Percentiles rank a stretch among this genome's conserved stretches.
Evolutionary conservation across 257 asterid species (phyloP).

Genomic region (Rubia yunnanensis): DNA sequence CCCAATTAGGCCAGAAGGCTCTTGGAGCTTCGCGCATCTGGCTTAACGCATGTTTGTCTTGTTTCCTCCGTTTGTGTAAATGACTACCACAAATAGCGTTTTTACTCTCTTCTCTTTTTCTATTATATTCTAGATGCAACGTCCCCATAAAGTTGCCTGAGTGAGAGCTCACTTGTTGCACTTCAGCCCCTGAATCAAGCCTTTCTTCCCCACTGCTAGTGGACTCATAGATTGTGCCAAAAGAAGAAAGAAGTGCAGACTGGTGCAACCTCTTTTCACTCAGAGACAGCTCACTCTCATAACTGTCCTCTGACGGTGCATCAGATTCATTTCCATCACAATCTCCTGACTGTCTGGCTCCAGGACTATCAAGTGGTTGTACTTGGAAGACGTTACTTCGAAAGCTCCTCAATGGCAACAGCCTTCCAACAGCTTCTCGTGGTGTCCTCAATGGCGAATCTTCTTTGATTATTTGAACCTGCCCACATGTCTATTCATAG

Average conservation of each 20-base stretch:
- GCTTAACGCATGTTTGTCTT: conserved; percentile 33
- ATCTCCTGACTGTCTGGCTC: conserved; percentile 21
- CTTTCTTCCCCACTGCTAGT: conserved; percentile 75
- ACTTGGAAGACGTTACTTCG: conserved; percentile 16
- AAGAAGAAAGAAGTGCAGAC: conserved; percentile 47
- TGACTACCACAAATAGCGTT: conserved; percentile 23
- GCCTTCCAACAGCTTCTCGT: conserved; percentile 70
- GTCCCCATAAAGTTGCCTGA: conserved; percentile 32
- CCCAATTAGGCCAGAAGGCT: conserved; percentile 96
- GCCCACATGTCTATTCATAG: conserved; percentile 61
- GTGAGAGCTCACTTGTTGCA: conserved; percentile 27
- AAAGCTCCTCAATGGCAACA: conserved; percentile 46
- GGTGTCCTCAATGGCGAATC: conserved; percentile 85
- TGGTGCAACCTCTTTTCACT: conserved; percentile 71
- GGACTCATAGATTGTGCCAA: conserved; percentile 40
- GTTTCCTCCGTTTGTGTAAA: conserved; percentile 24
- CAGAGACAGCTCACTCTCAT: conserved; percentile 72
- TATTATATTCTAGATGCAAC: conserved; percentile 19
- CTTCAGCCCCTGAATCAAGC: conserved; percentile 24
- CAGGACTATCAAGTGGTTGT: conserved; percentile 21
- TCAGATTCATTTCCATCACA: conserved; percentile 70
- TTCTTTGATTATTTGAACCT: conserved; percentile 74
- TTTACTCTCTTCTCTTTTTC: conserved; percentile 31
- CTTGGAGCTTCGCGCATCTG: conserved; percentile 57
- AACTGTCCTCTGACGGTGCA: conserved; percentile 77